phyloP scores from a whole-genome alignment of 352 stramenopile genomes.

The Phytophthora multivora region DNA sequence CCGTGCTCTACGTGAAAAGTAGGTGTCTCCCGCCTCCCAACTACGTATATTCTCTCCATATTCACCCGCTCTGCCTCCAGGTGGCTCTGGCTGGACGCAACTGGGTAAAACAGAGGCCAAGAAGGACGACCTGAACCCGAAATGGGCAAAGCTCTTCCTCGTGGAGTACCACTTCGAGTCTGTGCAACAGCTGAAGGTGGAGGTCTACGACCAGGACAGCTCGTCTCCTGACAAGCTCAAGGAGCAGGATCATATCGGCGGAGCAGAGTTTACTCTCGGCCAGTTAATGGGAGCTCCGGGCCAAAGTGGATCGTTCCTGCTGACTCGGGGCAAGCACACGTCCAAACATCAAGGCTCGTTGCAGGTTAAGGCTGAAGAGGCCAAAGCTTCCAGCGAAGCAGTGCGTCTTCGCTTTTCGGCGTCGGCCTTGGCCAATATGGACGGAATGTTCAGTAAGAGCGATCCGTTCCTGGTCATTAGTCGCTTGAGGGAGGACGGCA shows the following conservation, averaged over 20 bases:
- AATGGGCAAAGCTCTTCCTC: conserved; percentile 81
- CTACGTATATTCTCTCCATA: neutral
- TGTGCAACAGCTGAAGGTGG: conserved; percentile 85
- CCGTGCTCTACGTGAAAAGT: conserved; percentile 58
- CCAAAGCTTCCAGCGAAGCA: conserved; percentile 53
- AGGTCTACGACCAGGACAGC: conserved; percentile 89
- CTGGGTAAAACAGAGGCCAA: conserved; percentile 82
- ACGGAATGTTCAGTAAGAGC: conserved; percentile 69
- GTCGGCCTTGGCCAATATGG: conserved; percentile 60
- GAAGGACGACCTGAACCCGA: conserved; percentile 76
- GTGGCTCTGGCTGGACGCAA: conserved; percentile 65
- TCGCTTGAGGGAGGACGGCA: conserved; percentile 57
- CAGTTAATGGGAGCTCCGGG: conserved; percentile 80
- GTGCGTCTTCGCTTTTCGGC: conserved; percentile 53
- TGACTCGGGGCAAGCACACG: conserved; percentile 49
- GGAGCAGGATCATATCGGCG: conserved; percentile 80
- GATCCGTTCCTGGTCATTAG: conserved; percentile 67
- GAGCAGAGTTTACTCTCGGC: conserved; percentile 74
- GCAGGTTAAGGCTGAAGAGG: conserved; percentile 64
- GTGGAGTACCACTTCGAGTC: conserved; percentile 87
- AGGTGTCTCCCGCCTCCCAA: neutral
- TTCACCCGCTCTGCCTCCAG: conserved; percentile 15
- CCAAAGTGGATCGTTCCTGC: conserved; percentile 61
- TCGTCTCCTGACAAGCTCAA: conserved; percentile 55
- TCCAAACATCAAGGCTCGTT: conserved; percentile 55